Conservation (phyloP, 805 yeast genomes). For the Phaffomyces opuntiae region DNA sequence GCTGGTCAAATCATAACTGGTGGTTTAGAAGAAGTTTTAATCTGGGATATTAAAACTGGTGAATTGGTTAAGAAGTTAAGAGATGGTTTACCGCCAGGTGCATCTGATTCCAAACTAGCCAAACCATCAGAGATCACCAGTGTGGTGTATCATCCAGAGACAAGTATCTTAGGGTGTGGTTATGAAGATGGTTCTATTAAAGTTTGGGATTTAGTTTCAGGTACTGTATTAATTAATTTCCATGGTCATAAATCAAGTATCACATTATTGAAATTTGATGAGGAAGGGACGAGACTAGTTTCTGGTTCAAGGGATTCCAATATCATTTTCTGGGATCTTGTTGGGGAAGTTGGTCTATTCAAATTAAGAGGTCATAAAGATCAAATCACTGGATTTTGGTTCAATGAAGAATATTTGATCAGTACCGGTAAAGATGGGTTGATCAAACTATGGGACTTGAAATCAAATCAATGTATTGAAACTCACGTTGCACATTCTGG, state of each 20-base stretch:
- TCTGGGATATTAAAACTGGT: constrained; percentile 93
- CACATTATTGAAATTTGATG: constrained; percentile 64
- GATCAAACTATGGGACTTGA: constrained; percentile 89
- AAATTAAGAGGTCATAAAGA: constrained; percentile 86
- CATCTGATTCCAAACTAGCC: constrained; percentile 55
- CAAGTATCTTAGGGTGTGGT: constrained; percentile 80
- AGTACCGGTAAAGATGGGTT: constrained; percentile 86
- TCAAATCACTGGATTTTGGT: constrained; percentile 70
- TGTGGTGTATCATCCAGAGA: constrained; percentile 50
- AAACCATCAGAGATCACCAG: constrained; percentile 56
- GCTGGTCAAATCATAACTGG: constrained; percentile 70
- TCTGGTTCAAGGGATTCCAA: constrained; percentile 85
- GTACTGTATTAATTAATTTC: constrained; percentile 70
- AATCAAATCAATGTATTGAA: constrained; percentile 83
- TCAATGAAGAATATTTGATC: constrained; percentile 54
- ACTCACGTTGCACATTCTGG: constrained; percentile 91
- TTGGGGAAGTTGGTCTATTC: constrained; percentile 83
- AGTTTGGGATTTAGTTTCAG: constrained; percentile 84
- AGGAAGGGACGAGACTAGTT: constrained; percentile 73
- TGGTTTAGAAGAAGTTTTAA: constrained; percentile 76
- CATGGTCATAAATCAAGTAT: constrained; percentile 87
- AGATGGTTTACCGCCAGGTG: constrained; percentile 68
- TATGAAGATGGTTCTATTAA: constrained; percentile 84
- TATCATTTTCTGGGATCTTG: constrained; percentile 90
- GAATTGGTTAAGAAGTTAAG: constrained; percentile 49